Evolutionary conservation across 371 early-diverging fungal species (phyloP), one percentile per base, ranked within the genome.

Genomic region (Coemansia sp.): DNA sequence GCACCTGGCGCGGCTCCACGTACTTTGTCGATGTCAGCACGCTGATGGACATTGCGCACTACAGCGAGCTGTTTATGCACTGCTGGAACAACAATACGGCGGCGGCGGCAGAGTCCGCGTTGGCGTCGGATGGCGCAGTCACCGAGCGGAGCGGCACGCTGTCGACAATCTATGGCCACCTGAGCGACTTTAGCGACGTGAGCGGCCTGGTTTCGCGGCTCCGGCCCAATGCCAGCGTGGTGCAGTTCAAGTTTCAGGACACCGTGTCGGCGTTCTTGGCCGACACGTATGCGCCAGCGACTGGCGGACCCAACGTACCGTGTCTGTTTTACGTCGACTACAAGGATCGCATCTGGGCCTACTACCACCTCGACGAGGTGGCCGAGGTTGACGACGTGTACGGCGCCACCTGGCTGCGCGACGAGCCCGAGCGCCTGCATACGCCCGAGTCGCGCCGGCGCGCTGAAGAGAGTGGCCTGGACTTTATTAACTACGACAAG

Each of bases 271-370:
- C 90, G 0, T 90, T 90, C 68, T 83, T 90, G 50, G 89, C 90
- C 53, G 91, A 87, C 31, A 80, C 83, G 9, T 90, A 86, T 69
- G 86, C 88, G 8, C 77, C 77, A 0, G 81, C 88, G 26, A 78
- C 84, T 1, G 85, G 85, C 11, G 84, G 87, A 4, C 81, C 82
- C 41, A 90, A 88, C 53, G 86, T 90, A 31, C 91, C 91, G 3
- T 90, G 91, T 54, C 66, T 90, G 39, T 88, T 90, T 59, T 90
- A 89, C 60, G 89, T 90, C 10, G 91, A 90, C 66, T 90, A 88
- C 76, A 88, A 90, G 50, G 89, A 90, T 69, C 86, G 88, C 38
- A 86, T 90, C n/a, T 90, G 80, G 80, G 89, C 87, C 2, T 90
- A 90, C 68, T 86, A 90, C 69, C 87, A 90, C 64, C 74, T 90